Evolutionary conservation across 306 rosid species (phyloP), one percentile per base, ranked within the genome.

Genomic region (Cicer judaicum): DNA sequence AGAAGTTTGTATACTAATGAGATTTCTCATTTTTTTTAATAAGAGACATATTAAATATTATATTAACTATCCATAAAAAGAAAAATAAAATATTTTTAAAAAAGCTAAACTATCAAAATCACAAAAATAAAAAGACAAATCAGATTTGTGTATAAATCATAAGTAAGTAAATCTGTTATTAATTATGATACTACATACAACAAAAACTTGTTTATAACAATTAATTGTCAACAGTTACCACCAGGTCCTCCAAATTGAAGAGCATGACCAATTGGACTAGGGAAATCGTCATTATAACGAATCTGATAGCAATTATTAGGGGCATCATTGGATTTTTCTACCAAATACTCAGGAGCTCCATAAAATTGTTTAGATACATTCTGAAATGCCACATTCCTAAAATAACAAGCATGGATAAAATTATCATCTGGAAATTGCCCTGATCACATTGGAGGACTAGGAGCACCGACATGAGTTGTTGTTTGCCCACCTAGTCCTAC

Each of bases 401-500:
- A 78, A 40, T 78, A 69, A n/a, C 53, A 18, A 38, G 60, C 42
- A 52, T 53, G 15, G 3, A 0, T 0, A 8, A 43, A 16, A 6
- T 43, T 9, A 0, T 1, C 6, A 13, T 63, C 29, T 0, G 43
- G 60, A 12, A 63, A 11, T 4, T 2, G 3, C 24, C 78, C 82
- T 0, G 77, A 39, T 2, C 82, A 72, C 77, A 70, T 70, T 50
- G 5, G 40, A 50, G 82, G 72, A 50, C 39, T 49, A 0, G 9
- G 21, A 15, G 0, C 2, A 11, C 52, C 48, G 1, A 1, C 0
- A 47, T 24, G 2, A 38, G 72, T 24, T 0, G 0, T 0, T 78
- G 72, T 70, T 14, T 5, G 21, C 1, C 77, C 82, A 21, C 82
- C 82, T 65, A 65, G 62, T 9, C 82, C 82, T 3, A 70, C 66